Evolutionary conservation across 192 early-diverging fungal genomes (phyloP), one percentile per base, ranked within the genome.

Genomic region (Podila verticillata): DNA sequence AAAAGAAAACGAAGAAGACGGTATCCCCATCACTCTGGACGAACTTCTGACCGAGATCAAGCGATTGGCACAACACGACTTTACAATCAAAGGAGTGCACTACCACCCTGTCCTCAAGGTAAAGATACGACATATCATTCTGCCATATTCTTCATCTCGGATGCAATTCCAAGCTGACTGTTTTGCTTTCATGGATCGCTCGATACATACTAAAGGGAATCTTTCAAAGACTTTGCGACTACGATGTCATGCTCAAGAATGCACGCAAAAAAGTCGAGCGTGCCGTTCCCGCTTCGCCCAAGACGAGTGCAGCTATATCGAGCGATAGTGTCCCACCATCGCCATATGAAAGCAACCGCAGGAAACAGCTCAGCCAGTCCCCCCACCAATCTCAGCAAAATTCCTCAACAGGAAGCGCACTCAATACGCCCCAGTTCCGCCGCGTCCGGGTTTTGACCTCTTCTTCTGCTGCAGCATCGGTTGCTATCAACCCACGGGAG

Each of bases 231-330:
- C 26, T 74, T 9, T 44, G 48, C 20, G 65, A 74, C 17, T 74
- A 68, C 59, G 57, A 74, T 34, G 51, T 74, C 19, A 61, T 58
- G 29, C 36, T 74, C 7, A 74, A 68, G 30, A 74, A 58, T 36
- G 73, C 65, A 0, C 57, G 66, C 1, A 68, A 62, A 51, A 60
- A 68, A 26, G 35, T 58, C 0, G 51, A 65, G 19, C 63, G 48
- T 30, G n/a, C 62, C 20, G 17, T 10, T 30, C 6, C 63, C 20
- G 15, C 24, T 28, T 63, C 61, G 15, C 61, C 39, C 28, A 32
- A 20, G 15, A 51, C 5, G 59, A 61, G 15, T 48, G 12, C 13
- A 39, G 7, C 36, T 20, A 61, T 5, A 1, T 26, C 7, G 20
- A 30, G 15, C 15, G 56, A 13, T 30, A 24, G 17, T 60, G 10